phyloP scores from a whole-genome alignment of 768 basidiomycete species.

The Phaeotremella skinneri region DNA sequence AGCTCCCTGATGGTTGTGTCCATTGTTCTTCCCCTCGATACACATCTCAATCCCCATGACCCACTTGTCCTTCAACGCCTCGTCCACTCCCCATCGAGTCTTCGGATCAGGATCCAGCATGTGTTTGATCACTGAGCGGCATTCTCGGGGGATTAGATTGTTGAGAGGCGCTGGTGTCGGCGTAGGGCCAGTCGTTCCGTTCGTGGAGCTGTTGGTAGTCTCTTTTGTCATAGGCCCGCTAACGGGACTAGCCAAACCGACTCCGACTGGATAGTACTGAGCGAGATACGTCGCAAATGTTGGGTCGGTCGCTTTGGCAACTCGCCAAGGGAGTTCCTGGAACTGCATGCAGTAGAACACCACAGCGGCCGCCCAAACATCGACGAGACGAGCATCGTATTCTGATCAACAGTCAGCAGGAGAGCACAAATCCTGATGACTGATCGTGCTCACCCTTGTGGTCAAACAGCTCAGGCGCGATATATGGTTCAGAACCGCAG shows the following conservation, averaged over 20 bases:
- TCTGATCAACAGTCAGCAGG: slow-evolving; percentile 56
- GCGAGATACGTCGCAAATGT: slow-evolving; percentile 74
- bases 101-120: slow-evolving; percentile 97
- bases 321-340: slow-evolving; percentile 96
- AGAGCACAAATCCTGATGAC: background rate
- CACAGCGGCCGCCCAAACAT: slow-evolving; percentile 95
- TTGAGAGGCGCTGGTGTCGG: slow-evolving; percentile 65
- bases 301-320: slow-evolving; percentile 75
- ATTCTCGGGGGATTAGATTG: slow-evolving; percentile 82
- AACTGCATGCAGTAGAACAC: slow-evolving; percentile 98
- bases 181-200: slow-evolving; percentile 7
- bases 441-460: slow-evolving; percentile 77
- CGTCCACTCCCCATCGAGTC: slow-evolving; percentile 70
- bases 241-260: slow-evolving; percentile 53
- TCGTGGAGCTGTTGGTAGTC: slow-evolving; percentile 28
- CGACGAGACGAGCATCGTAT: slow-evolving; percentile 94
- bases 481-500: slow-evolving; percentile 97
- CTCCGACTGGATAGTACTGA: slow-evolving; percentile 47
- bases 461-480: slow-evolving; percentile 95
- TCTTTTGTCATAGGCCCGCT: slow-evolving; percentile 54
- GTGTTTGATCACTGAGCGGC: slow-evolving; percentile 74
- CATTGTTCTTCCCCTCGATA: slow-evolving; percentile 53
- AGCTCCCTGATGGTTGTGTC: slow-evolving; percentile 41
- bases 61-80: slow-evolving; percentile 75
- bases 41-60: slow-evolving; percentile 78